Percentiles rank a stretch among this genome's conserved stretches.
These are phyloP conservation scores for Zasmidium citrigriseum DNA, from an alignment of 2,329 filamentous ascomycete species.

Conservation along the genomic window DNA sequence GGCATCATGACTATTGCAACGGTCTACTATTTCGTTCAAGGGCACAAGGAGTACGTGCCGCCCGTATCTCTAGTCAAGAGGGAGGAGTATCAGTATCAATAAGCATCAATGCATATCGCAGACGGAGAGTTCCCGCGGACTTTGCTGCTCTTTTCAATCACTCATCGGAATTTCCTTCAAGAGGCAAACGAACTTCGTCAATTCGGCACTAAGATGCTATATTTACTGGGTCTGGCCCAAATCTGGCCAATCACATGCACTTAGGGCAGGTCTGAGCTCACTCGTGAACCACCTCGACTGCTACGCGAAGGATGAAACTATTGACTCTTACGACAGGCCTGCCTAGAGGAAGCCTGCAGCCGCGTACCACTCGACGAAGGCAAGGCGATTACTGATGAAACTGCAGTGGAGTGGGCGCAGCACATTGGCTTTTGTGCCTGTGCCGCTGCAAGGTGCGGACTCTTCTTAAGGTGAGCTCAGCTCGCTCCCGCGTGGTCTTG, in stretches of 20 bases:
- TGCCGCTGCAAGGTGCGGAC: not conserved
- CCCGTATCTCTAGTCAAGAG: conserved; percentile 7
- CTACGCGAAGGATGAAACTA: not conserved
- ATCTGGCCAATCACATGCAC: not conserved
- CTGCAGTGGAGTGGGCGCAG: not conserved
- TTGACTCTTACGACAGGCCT: not conserved
- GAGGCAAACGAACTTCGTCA: not conserved
- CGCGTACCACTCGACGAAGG: not conserved
- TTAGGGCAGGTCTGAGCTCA: not conserved
- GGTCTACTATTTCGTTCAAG: conserved; percentile 41
- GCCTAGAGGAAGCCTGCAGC: not conserved
- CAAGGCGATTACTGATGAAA: not conserved
- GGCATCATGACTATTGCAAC: conserved; percentile 42
- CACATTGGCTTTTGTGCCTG: not conserved
- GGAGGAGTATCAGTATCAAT: not conserved
- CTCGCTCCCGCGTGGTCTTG: not conserved
- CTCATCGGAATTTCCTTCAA: no score
- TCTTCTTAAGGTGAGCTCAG: not conserved
- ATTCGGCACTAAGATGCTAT: not conserved
- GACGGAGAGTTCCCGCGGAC: no score
- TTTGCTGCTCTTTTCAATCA: not conserved
- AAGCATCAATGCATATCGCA: no score
- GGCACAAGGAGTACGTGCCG: conserved; percentile 30
- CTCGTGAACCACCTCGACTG: not conserved
- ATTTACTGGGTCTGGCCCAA: not conserved